These are phyloP conservation scores for Xerocomellus dryophilus DNA, from an alignment of 768 basidiomycete genomes.

Conservation along the genomic window DNA sequence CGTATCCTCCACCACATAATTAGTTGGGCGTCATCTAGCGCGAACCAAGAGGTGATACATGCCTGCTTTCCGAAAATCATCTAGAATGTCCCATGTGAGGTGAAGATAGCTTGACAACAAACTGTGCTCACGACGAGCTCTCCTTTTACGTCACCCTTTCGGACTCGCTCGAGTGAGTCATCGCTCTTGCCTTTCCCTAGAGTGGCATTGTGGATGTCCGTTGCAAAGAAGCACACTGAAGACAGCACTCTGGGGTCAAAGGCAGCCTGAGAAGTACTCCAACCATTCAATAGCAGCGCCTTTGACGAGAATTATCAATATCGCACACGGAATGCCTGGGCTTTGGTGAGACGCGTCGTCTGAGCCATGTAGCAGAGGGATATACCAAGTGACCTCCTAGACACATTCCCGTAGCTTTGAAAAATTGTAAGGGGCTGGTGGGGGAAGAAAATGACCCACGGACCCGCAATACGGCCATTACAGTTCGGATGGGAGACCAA, in stretches of 20 bases:
- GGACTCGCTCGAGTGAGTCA: constrained; percentile 72
- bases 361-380: constrained; percentile 1
- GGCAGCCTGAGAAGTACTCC: constrained; percentile 55
- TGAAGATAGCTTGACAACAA: background rate
- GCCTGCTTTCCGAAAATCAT: constrained; percentile 97
- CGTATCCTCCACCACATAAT: constrained; percentile 59
- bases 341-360: background rate
- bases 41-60: constrained; percentile 6
- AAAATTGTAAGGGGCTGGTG: constrained; percentile 1
- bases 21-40: background rate
- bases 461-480: constrained; percentile 87
- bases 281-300: background rate
- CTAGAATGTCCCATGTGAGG: constrained; percentile 34
- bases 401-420: constrained; percentile 83
- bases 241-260: constrained; percentile 82
- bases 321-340: constrained; percentile 51
- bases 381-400: constrained; percentile 80
- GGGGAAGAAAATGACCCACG: constrained; percentile 14
- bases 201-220: constrained; percentile 85
- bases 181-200: constrained; percentile 84
- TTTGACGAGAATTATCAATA: background rate
- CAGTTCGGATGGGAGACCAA: constrained; percentile 73
- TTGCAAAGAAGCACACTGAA: constrained; percentile 92
- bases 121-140: constrained; percentile 68
- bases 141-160: constrained; percentile 78